phyloP scores from a whole-genome alignment of 495 filamentous ascomycete species.

The Trichocladium uniseriatum region DNA sequence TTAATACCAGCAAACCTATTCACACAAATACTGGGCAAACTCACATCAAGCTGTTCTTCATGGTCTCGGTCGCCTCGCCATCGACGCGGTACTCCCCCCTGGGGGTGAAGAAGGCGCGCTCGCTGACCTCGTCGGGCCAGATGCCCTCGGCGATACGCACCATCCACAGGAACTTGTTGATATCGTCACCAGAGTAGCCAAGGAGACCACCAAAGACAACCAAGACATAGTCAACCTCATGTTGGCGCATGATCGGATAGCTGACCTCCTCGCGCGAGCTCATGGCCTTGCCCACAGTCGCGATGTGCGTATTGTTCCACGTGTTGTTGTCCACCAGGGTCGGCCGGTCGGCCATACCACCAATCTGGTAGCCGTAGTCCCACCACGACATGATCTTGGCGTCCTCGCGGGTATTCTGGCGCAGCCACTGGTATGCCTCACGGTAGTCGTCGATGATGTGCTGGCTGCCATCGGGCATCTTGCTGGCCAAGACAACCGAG shows the following conservation, averaged over 20 bases:
- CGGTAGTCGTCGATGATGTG: slow-evolving; percentile 99
- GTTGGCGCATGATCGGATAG: slow-evolving; percentile 95
- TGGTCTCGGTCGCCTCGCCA: slow-evolving; percentile 85
- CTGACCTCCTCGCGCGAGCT: slow-evolving; percentile 93
- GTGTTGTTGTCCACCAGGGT: slow-evolving; percentile 99
- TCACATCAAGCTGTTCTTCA: slow-evolving; percentile 99
- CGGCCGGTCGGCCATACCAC: slow-evolving; percentile 97
- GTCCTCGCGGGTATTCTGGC: slow-evolving; percentile 87
- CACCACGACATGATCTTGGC: slow-evolving; percentile 99
- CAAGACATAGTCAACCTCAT: slow-evolving; percentile 97
- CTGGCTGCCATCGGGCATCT: slow-evolving; percentile 87
- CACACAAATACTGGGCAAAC: slow-evolving; percentile 19
- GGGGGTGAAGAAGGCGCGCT: slow-evolving; percentile 91
- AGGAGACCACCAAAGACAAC: slow-evolving; percentile 94
- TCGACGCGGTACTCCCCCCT: slow-evolving; percentile 95
- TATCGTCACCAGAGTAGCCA: slow-evolving; percentile 98
- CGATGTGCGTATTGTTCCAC: slow-evolving; percentile 99
- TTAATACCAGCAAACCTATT: slow-evolving; percentile 26
- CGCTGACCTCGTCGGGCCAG: slow-evolving; percentile 98
- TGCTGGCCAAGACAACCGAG: slow-evolving; percentile 89
- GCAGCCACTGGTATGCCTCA: slow-evolving; percentile 99
- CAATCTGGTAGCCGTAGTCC: slow-evolving; percentile 99
- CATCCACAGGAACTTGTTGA: slow-evolving; percentile 99
- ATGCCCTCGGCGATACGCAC: slow-evolving; percentile 98
- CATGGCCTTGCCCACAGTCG: slow-evolving; percentile 99